Conservation (phyloP, 179 eudicot genomes). For the Dionaea muscipula region DNA sequence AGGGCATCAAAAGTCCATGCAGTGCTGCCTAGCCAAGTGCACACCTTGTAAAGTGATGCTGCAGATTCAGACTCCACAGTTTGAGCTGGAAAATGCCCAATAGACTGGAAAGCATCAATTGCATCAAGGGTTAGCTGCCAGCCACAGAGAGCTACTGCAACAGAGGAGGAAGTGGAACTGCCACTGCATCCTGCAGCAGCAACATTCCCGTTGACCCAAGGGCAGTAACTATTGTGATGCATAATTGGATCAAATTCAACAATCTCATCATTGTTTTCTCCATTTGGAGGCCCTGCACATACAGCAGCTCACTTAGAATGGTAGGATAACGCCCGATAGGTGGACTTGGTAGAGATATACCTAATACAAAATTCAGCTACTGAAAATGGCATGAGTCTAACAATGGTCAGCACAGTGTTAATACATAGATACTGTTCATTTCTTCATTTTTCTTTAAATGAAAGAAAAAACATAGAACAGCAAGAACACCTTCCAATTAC, state of each 20-base stretch:
- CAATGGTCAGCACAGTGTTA: no score
- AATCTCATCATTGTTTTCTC: slow-evolving; percentile 71
- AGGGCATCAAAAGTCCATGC: neutral
- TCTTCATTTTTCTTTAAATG: no score
- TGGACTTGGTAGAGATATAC: neutral
- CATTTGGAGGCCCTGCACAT: slow-evolving; percentile 63
- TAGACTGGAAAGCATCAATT: slow-evolving; percentile 66
- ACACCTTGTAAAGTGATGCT: slow-evolving; percentile 83
- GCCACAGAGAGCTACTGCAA: slow-evolving; percentile 75
- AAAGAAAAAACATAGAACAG: no score
- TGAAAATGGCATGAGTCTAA: neutral
- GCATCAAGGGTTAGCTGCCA: slow-evolving; percentile 99
- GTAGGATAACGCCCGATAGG: neutral
- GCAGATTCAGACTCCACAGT: slow-evolving; percentile 94
- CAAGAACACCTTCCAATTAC: slow-evolving; percentile 16
- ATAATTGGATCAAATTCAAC: slow-evolving; percentile 88
- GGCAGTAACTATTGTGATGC: slow-evolving; percentile 82
- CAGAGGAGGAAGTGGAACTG: slow-evolving; percentile 59
- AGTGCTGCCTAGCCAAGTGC: neutral
- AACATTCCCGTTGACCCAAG: slow-evolving; percentile 98
- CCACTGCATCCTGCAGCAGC: slow-evolving; percentile 86
- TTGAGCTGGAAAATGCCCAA: slow-evolving; percentile 70
- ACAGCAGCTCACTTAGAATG: neutral
- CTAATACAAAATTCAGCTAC: neutral
- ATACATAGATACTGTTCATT: no score